Evolutionary conservation across 2,329 filamentous ascomycete species (phyloP).

Genomic region (Biscogniauxia mediterranea): DNA sequence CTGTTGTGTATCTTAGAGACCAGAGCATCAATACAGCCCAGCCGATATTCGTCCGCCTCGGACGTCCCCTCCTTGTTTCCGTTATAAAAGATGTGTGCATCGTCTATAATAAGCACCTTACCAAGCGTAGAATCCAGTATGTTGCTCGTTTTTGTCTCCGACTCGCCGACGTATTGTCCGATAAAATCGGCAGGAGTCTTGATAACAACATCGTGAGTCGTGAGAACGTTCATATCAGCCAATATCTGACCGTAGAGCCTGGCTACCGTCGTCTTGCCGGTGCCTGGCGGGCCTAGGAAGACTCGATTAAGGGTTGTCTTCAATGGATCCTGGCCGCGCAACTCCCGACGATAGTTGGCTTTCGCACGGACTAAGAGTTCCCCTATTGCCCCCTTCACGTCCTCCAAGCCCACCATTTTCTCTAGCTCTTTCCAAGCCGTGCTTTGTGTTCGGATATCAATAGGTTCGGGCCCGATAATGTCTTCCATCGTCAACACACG

Average conservation of each 20-base stretch:
- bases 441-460: conserved; percentile 42
- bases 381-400: conserved; percentile 53
- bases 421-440: conserved; percentile 52
- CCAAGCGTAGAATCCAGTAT: background rate
- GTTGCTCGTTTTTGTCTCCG: conserved; percentile 55
- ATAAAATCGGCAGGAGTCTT: conserved; percentile 62
- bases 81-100: background rate
- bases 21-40: background rate
- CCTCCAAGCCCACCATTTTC: conserved; percentile 49
- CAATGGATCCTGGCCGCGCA: conserved; percentile 49
- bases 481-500: conserved; percentile 7
- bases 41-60: background rate
- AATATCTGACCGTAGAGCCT: conserved; percentile 62
- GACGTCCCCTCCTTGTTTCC: background rate
- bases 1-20: background rate
- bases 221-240: conserved; percentile 56
- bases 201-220: conserved; percentile 57
- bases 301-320: conserved; percentile 54
- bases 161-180: conserved; percentile 50
- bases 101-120: background rate
- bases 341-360: conserved; percentile 55
- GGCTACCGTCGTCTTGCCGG: conserved; percentile 63
- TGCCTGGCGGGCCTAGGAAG: conserved; percentile 61
- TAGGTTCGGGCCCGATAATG: conserved; percentile 44
- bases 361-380: conserved; percentile 49